A percentile compares a stretch with the other conserved stretches of the same genome.
Conservation (phyloP, 2,329 filamentous ascomycete genomes). For the Arthrobotrys pseudoclavata region DNA sequence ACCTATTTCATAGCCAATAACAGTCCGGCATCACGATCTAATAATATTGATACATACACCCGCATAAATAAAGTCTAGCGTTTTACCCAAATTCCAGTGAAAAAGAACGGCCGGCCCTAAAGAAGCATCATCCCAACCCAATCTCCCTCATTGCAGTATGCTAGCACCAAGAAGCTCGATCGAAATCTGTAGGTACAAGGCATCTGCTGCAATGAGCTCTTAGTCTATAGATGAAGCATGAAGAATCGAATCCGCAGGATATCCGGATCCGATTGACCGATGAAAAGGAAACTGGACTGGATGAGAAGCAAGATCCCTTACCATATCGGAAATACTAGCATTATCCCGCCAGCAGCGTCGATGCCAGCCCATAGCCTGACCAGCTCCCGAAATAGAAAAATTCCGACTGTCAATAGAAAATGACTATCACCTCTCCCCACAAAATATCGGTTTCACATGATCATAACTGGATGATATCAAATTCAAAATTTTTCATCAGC, state of each 20-base stretch:
- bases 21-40: neutral
- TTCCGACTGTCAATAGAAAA: neutral
- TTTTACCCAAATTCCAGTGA: neutral
- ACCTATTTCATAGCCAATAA: neutral
- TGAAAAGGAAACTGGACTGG: neutral
- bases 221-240: neutral
- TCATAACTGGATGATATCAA: neutral
- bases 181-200: conserved; percentile 11
- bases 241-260: neutral
- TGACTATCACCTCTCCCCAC: neutral
- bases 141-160: conserved; percentile 1
- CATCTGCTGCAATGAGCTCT: conserved; percentile 2
- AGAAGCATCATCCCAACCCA: neutral
- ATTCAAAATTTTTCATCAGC: neutral
- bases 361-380: neutral
- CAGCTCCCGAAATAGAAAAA: conserved; percentile 5
- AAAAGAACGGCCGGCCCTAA: neutral
- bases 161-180: neutral
- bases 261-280: neutral
- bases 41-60: neutral
- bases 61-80: neutral
- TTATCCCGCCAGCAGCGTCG: neutral
- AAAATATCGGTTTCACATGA: neutral
- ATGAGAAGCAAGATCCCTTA: neutral
- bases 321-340: neutral